Conservation (phyloP, 2,329 filamentous ascomycete species). For the Alternaria ethzedia region DNA sequence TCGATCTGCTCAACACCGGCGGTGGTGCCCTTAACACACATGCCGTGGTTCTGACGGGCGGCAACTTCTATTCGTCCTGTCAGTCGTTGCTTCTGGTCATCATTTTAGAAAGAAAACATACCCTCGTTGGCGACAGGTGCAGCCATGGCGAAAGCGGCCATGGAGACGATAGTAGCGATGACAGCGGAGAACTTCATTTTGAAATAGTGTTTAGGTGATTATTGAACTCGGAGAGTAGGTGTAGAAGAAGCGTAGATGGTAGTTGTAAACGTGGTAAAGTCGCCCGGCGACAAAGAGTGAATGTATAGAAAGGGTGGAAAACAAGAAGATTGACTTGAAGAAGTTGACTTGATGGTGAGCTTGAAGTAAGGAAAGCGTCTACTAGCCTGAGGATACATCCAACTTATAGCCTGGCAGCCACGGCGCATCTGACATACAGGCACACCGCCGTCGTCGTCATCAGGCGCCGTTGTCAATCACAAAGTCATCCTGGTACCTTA, state of each 20-base stretch:
- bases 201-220: conserved; percentile 11
- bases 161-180: conserved; percentile 42
- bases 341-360: conserved; percentile 14
- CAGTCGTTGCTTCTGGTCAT: conserved; percentile 1
- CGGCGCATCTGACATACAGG: conserved; percentile 14
- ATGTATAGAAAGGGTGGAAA: conserved; percentile 23
- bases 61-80: conserved; percentile 27
- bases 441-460: conserved; percentile 4
- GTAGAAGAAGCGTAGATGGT: conserved; percentile 6
- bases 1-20: conserved; percentile 5
- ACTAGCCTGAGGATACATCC: conserved; percentile 10
- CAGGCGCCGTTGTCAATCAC: neutral
- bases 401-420: conserved; percentile 29
- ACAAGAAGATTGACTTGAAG: conserved; percentile 21
- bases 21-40: conserved; percentile 33
- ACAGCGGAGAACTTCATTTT: conserved; percentile 48
- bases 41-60: conserved; percentile 45
- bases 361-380: conserved; percentile 19
- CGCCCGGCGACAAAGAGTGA: conserved; percentile 44
- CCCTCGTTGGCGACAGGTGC: conserved; percentile 37
- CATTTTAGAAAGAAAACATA: conserved; percentile 7
- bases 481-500: neutral
- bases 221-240: neutral
- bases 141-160: conserved; percentile 43
- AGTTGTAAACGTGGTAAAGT: conserved; percentile 29